Conservation (phyloP, 2,329 filamentous ascomycete genomes). For the Lomentospora prolificans region DNA sequence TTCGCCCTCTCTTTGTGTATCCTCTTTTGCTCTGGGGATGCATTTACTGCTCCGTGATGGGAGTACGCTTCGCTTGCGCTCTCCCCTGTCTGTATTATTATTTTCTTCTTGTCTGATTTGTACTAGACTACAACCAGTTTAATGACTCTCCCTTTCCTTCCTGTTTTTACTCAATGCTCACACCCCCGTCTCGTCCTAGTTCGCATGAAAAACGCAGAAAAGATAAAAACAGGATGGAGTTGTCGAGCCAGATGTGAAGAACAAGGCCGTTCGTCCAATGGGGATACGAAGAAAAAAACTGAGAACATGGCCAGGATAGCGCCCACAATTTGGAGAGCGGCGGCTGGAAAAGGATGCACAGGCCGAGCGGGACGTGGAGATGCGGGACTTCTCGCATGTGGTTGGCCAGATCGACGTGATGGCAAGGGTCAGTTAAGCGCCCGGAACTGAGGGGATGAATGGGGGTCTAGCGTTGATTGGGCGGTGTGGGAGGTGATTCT, state of each 20-base stretch:
- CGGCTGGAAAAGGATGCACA: conserved; percentile 5
- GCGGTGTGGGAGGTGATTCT: conserved; percentile 1
- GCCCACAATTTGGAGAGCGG: conserved; percentile 2
- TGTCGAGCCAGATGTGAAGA: too few species aligned
- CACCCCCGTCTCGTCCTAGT: too few species aligned
- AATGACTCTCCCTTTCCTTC: background rate
- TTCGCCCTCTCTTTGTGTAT: background rate
- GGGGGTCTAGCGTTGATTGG: conserved; percentile 1
- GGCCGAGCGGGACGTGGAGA: background rate
- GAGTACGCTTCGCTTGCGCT: too few species aligned
- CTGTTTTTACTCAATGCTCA: too few species aligned
- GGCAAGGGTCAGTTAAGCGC: conserved; percentile 8
- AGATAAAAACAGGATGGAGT: too few species aligned
- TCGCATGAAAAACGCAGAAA: too few species aligned
- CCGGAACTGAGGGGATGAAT: conserved; percentile 6
- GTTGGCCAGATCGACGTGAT: conserved; percentile 8
- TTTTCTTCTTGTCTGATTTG: background rate
- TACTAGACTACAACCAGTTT: background rate
- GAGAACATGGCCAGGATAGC: background rate
- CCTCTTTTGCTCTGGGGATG: too few species aligned
- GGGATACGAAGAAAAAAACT: background rate
- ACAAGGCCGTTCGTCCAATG: too few species aligned
- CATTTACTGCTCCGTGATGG: too few species aligned
- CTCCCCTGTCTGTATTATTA: too few species aligned
- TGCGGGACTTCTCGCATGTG: conserved; percentile 3